Evolutionary conservation across 192 early-diverging fungal species (phyloP).

Genomic region (Backusella parvicylindrica): DNA sequence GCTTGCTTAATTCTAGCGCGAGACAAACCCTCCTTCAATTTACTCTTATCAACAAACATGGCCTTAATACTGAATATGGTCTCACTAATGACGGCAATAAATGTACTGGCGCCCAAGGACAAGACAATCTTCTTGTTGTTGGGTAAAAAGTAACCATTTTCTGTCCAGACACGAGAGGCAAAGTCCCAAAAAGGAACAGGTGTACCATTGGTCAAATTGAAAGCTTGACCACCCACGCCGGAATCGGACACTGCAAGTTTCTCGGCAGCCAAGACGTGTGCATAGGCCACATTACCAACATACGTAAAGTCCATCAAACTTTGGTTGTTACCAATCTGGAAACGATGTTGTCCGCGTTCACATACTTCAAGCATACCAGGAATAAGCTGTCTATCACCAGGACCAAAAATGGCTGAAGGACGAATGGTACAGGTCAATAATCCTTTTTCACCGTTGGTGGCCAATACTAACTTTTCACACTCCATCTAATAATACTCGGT

Average conservation of each 20-base stretch:
- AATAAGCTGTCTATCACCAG: constrained; percentile 70
- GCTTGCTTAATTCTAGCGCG: constrained; percentile 75
- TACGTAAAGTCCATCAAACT: constrained; percentile 90
- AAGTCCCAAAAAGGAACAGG: constrained; percentile 91
- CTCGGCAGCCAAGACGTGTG: constrained; percentile 84
- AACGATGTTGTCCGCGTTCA: constrained; percentile 55
- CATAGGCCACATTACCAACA: constrained; percentile 91
- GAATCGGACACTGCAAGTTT: constrained; percentile 43
- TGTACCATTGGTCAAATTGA: constrained; percentile 89
- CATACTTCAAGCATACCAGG: constrained; percentile 64
- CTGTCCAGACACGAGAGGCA: constrained; percentile 64
- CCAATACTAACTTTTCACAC: constrained; percentile 72
- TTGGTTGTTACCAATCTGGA: constrained; percentile 84
- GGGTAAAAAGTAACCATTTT: constrained; percentile 55
- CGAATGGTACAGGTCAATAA: constrained; percentile 76
- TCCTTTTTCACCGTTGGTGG: constrained; percentile 59
- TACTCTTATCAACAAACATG: constrained; percentile 53
- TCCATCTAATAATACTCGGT: constrained; percentile 38
- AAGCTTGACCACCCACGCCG: constrained; percentile 57
- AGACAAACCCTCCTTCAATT: constrained; percentile 73
- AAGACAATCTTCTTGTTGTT: constrained; percentile 57
- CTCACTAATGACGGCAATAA: constrained; percentile 62
- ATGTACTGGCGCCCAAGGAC: constrained; percentile 40
- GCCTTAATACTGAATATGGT: constrained; percentile 58
- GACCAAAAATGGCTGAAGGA: constrained; percentile 92